Base-by-base conservation (phyloP, 2,329 filamentous ascomycete species). In the Epichloe sibirici region DNA sequence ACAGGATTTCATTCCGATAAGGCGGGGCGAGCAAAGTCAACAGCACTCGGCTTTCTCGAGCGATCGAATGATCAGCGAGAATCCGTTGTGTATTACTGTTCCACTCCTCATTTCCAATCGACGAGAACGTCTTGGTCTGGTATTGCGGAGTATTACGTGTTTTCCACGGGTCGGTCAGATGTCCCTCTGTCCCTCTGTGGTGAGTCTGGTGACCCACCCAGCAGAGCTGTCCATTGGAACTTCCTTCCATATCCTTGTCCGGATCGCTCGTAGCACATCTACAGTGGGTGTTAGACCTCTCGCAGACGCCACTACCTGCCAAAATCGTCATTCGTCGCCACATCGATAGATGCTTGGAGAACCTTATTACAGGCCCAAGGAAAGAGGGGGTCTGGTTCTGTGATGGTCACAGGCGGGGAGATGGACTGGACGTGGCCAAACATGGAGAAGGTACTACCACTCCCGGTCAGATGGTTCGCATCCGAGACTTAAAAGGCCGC, bases 301-400 rank as follows among this genome's bases (percentile, higher is more conserved):
- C 15, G 44, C 3, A 45, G 44, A 11, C 13, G 28, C 25, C 6
- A 9, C 31, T 31, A 31, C 28, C 15, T 48, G 21, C 47, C 38
- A 42, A 15, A 42, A 45, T 12, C 48, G 40, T 53, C 38, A 55
- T 51, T 51, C 53, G 53, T 51, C 44, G 51, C 53, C 47, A 53
- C 53, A 45, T 17, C 39, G 7, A 17, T 17, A 34, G 46, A 52
- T 31, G 53, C 46, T 39, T 49, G 31, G 35, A n/a, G 51, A 53
- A 45, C 51, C 44, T 35, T 47, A 25, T 49, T 28, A 43, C 39
- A 21, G 37, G 47, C 47, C 37, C 21, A 31, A 43, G 39, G 35
- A 35, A 49, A 43, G 48, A 49, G 48, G 48, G 47, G 48, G 42
- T 49, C 9, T 6, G 17, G 35, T 34, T 42, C 34, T 12, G 48